Evolutionary conservation across 495 filamentous ascomycete species (phyloP), one percentile per base, ranked within the genome.

Genomic region (Penicillium riverlandense): DNA sequence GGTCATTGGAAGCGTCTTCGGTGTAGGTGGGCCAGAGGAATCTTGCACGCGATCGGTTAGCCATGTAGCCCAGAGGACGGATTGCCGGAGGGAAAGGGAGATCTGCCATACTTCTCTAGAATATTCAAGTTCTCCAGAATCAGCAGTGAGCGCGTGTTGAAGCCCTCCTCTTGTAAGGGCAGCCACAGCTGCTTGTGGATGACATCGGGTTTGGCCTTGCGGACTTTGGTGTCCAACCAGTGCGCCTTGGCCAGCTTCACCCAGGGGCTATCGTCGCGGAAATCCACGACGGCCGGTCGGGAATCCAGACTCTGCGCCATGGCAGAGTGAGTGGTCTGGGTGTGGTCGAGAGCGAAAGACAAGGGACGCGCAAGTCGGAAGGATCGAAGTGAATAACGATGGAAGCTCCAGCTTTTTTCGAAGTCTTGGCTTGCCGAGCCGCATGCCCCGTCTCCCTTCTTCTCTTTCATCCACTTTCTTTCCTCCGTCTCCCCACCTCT

Each of bases 1-100:
- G 90, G 52, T 86, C 83, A 62, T 97, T 91, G 31, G 88, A 91
- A 22, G 89, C 82, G 57, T 90, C 82, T 51, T 96, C 90, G 34
- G 75, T 78, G 60, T 91, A 99, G 38, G 85, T 85, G 15, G 91
- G 92, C 92, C 94, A 99, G 16, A 99, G 78, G 57, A 88, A 95
- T 59, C 86, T 91, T 43, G 31, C 31, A 33, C 22, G 44, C 38
- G 35, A 38, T 37, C 22, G 14, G 47, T 62, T 56, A 66, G 61
- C 50, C 45, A 41, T 52, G 44, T 11, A 44, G 45, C 22, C 11
- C 41, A 15, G 6, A 36, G 40, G 27, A 11, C 33, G 11, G 12
- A 35, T 37, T 35, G 22, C 22, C 4, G 22, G 22, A 6, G 22
- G 22, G 22, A 6, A 22, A 22, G 22, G 22, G 22, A 22, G 22